These are phyloP conservation scores for Sinapis alba DNA, from an alignment of 441 rosid species.

Conservation along the genomic window DNA sequence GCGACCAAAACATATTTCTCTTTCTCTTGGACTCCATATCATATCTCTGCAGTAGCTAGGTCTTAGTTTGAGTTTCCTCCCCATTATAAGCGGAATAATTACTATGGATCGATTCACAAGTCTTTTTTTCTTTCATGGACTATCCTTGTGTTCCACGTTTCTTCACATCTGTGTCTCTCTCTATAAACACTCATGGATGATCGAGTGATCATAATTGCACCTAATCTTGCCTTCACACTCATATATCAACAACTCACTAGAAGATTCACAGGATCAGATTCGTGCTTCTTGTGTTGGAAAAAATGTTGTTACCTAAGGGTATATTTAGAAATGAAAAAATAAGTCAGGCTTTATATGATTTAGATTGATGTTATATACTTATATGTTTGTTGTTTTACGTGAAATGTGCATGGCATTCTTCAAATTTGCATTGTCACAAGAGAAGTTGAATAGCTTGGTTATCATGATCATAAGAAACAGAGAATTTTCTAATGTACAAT, in stretches of 20 bases:
- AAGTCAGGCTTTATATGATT: background rate
- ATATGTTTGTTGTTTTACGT: no score
- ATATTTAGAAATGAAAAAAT: no score
- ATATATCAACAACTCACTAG: background rate
- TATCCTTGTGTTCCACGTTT: no score
- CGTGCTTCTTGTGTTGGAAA: background rate
- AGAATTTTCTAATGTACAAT: no score
- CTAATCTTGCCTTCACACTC: no score
- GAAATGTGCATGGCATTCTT: no score
- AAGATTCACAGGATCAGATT: background rate
- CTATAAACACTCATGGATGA: background rate
- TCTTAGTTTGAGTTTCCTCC: conserved; percentile 3
- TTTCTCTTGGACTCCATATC: conserved; percentile 43
- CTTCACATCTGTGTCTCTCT: background rate
- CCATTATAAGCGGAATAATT: background rate
- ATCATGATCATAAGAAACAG: no score
- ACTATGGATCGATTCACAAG: background rate
- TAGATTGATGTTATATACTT: no score
- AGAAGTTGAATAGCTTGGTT: background rate
- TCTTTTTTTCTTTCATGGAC: background rate
- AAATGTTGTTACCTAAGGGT: background rate
- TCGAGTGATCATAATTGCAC: background rate
- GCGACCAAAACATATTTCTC: conserved; percentile 81
- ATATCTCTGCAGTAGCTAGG: conserved; percentile 1
- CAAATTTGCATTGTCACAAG: background rate